Base-by-base conservation (phyloP, 768 basidiomycete genomes). In the Boletus barrowsii region DNA sequence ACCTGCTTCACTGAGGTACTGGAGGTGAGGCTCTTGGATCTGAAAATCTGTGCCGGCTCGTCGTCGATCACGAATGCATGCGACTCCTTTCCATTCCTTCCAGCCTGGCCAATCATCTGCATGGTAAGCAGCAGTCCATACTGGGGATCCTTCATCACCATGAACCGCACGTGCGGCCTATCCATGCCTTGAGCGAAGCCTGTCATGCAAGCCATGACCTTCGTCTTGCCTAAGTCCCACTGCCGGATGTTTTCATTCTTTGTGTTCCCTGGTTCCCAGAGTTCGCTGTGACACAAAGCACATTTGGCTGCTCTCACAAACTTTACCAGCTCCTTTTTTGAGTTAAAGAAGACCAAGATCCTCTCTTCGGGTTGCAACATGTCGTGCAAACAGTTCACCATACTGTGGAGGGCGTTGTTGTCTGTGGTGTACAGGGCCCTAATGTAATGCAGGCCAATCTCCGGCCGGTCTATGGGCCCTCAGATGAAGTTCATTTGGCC, bases 171-270 rank as follows among this genome's bases (percentile, higher is more conserved):
- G 15, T 51, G 22, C 2, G 45, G 32, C 10, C 45, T 30, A 37
- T 56, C 24, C 4, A 56, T 15, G 7, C 55, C 55, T n/a, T 47
- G 39, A 30, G 49, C 44, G 6, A 56, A 56, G 0, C 39, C 40
- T 0, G 49, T 47, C 2, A 43, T 55, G 22, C 37, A 55, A 13
- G 49, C 48, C 48, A 50, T 55, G 1, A 50, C 49, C 42, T 47
- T 51, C 5, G 10, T 46, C 0, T 29, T 33, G 0, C 49, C 49
- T 0, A 4, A 0, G 11, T 56, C 45, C 55, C 49, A 56, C 1
- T 9, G 2, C 6, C 2, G 6, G 6, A 55, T 2, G 11, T 55
- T 43, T 4, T 44, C 7, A 15, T 35, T 18, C 3, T 8, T 42
- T 3, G 22, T 42, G 42, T 42, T 14, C 13, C 42, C 42, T 6